Evolutionary conservation across 2,329 filamentous ascomycete genomes (phyloP).

Genomic region (Helminthosporium solani): DNA sequence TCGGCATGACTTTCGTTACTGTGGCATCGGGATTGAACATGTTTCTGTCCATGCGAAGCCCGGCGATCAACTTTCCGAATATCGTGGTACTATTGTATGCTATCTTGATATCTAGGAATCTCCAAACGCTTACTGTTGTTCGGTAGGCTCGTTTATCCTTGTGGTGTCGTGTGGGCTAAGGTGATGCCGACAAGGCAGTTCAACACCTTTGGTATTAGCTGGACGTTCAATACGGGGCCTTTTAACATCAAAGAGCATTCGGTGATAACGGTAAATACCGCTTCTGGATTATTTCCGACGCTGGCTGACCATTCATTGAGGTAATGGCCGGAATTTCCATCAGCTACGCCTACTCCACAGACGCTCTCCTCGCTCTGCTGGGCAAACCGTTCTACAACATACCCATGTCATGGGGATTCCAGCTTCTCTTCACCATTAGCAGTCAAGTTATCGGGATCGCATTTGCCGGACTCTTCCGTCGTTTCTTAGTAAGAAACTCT

Average conservation of each 20-base stretch:
- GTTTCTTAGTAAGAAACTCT: slow-evolving; percentile 20
- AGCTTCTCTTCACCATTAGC: slow-evolving; percentile 65
- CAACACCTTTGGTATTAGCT: slow-evolving; percentile 54
- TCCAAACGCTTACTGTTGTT: not conserved
- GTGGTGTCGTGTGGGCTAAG: slow-evolving; percentile 62
- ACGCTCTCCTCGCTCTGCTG: slow-evolving; percentile 65
- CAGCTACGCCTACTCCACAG: slow-evolving; percentile 66
- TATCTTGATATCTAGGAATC: too few species aligned
- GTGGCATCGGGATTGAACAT: slow-evolving; percentile 55
- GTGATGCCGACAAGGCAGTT: slow-evolving; percentile 55
- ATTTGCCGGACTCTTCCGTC: slow-evolving; percentile 28
- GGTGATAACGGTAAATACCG: slow-evolving; percentile 51
- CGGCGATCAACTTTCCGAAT: slow-evolving; percentile 61
- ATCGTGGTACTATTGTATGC: slow-evolving; percentile 61
- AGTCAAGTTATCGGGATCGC: slow-evolving; percentile 51
- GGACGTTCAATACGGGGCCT: slow-evolving; percentile 65
- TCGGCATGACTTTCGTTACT: slow-evolving; percentile 49
- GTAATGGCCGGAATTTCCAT: slow-evolving; percentile 63
- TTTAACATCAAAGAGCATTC: slow-evolving; percentile 72
- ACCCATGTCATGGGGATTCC: slow-evolving; percentile 65
- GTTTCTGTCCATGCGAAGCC: slow-evolving; percentile 62
- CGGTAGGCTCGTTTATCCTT: slow-evolving; percentile 56
- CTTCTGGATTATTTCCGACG: too few species aligned
- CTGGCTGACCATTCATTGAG: slow-evolving; percentile 9
- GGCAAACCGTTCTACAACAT: slow-evolving; percentile 65